These are phyloP conservation scores for Cystobasidium tubakii DNA, from an alignment of 768 basidiomycete genomes.

Conservation along the genomic window DNA sequence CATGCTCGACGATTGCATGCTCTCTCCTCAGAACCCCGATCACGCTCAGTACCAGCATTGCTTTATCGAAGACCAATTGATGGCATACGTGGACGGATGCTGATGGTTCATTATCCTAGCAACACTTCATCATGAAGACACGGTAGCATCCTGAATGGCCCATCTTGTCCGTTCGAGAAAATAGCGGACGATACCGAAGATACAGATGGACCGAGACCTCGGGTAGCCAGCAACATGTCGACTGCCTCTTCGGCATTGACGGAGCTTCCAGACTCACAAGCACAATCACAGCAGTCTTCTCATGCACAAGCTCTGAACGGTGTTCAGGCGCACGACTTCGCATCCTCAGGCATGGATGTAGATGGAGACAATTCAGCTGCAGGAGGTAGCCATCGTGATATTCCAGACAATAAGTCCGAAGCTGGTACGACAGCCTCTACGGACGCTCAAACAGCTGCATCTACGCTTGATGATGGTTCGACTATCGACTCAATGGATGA, in stretches of 20 bases:
- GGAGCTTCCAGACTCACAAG: neutral
- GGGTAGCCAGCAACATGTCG: neutral
- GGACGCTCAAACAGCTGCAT: neutral
- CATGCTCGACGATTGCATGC: neutral
- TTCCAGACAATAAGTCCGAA: conserved; percentile 13
- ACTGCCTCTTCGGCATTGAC: conserved; percentile 3
- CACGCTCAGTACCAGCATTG: neutral
- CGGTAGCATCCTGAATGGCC: neutral
- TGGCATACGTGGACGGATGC: neutral
- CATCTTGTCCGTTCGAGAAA: neutral
- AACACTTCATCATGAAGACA: neutral
- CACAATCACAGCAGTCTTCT: neutral
- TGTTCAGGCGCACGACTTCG: neutral
- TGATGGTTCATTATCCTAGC: neutral
- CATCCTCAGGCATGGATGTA: conserved; percentile 3
- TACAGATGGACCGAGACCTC: neutral
- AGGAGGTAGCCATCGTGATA: neutral
- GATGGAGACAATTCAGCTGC: neutral
- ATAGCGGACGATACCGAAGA: neutral
- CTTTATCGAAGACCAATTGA: neutral
- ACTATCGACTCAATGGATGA: neutral
- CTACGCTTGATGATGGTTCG: neutral
- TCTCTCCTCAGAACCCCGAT: neutral
- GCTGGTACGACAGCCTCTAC: neutral
- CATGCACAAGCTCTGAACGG: neutral